Base-by-base conservation (phyloP, 2,329 filamentous ascomycete genomes). In the Alternaria sp. region DNA sequence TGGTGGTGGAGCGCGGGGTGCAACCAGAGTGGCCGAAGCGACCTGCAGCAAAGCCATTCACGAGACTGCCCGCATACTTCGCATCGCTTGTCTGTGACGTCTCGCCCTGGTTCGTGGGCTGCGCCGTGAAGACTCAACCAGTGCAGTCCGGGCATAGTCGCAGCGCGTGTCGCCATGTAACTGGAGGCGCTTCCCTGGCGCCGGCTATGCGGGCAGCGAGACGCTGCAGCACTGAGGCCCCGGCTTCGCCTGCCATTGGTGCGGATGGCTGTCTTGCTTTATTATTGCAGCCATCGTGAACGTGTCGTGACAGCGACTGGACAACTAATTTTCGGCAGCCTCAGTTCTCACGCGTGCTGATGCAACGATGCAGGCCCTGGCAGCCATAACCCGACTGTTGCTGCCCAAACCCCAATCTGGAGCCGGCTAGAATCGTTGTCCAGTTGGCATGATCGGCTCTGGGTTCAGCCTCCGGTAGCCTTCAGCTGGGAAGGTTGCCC, bases 191-290 rank as follows among this genome's bases (percentile, higher is more conserved):
- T 60, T 59, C 55, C 47, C 62, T 58, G 62, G 62, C 66, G 69
- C 73, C 73, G 71, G 62, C 45, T 71, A 76, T 74, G 75, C 75
- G 71, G 71, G 61, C 77, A 71, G 76, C 77, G 74, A 76, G 68
- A 74, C 76, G 76, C 75, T 63, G 69, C 62, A 56, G 52, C 51
- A 21, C 28, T 51, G 56, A 40, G 23, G 25, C 21, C 26, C 49
- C 54, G 56, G 46, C 43, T 28, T 19, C 4, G 25, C n/a, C 26
- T 40, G 47, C 43, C 40, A 65, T 65, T 65, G 59, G 63, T 45
- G 63, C 56, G 21, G 15, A 32, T 28, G 51, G 30, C 44, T 26
- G 40, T 40, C 49, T 25, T 54, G 52, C 45, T 56, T 53, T 63
- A 57, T 47, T 61, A 60, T 69, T 72, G 74, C 74, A 73, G 65